A percentile compares a stretch with the other conserved stretches of the same genome.
Conservation (phyloP, 306 rosid species). For the Quercus engelmannii region DNA sequence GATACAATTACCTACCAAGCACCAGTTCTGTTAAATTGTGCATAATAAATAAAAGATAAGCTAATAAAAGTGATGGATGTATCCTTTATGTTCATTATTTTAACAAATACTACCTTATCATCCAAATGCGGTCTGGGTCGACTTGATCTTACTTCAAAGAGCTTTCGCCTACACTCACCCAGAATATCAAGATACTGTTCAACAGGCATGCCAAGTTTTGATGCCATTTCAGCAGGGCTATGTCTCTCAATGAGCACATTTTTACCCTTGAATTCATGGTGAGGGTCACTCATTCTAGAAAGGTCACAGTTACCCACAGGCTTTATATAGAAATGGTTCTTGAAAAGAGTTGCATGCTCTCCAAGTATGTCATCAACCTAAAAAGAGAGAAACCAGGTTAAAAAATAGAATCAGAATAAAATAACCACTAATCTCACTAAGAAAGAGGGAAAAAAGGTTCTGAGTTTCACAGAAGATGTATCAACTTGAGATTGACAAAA, state of each 20-base stretch:
- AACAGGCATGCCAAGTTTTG: conserved; percentile 56
- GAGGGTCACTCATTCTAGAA: conserved; percentile 88
- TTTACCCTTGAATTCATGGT: conserved; percentile 72
- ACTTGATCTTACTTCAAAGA: conserved; percentile 65
- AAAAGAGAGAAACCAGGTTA: conserved; percentile 20
- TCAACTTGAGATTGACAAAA: background rate
- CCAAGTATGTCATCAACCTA: conserved; percentile 83
- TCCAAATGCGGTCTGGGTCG: conserved; percentile 93
- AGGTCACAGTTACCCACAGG: conserved; percentile 77
- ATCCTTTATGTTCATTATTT: background rate
- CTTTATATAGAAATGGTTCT: conserved; percentile 75
- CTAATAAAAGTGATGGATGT: background rate
- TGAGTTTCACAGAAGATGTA: background rate
- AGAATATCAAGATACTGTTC: conserved; percentile 67
- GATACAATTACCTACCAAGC: conserved; percentile 80
- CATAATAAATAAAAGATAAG: conserved; percentile 4
- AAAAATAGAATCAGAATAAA: conserved; percentile 4
- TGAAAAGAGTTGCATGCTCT: conserved; percentile 72
- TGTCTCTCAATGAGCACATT: conserved; percentile 82
- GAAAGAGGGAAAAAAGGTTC: background rate
- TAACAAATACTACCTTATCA: conserved; percentile 58
- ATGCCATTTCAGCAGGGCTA: conserved; percentile 53
- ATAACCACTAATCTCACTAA: background rate
- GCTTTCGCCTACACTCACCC: conserved; percentile 69
- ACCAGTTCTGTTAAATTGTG: conserved; percentile 17